Base-by-base conservation (phyloP, 139 green algal species). In the Edaphochlamys debaryana region DNA sequence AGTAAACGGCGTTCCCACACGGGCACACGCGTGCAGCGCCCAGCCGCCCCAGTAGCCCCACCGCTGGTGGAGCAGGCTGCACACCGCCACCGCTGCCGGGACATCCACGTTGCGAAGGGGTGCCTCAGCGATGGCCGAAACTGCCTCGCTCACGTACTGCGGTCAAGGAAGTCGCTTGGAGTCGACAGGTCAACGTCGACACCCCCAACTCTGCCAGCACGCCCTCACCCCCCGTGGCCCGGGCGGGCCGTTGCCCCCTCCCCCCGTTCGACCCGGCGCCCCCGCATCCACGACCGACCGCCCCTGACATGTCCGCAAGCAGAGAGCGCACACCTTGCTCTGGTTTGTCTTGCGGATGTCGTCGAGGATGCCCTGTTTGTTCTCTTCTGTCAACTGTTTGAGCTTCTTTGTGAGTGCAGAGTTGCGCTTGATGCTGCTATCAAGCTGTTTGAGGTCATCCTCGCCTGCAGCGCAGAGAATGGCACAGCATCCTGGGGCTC, bases 381-480 rank as follows among this genome's bases (percentile, higher is more conserved):
- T 91, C 37, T 97, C 94, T 41, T 95, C 91, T 5, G 75, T 92
- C n/a, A 98, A 62, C 60, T 77, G 38, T 30, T 84, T 79, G 42
- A 99, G 89, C 87, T 96, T 97, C 81, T 97, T 97, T 30, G 96
- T 94, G 13, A 99, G 76, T 1, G 94, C 92, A 0, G 89, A 95
- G 88, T 99, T 99, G 54, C 91, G 90, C 87, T 99, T 99, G 48
- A 99, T 93, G 85, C 91, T 96, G 38, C 91, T 94, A 85, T 99
- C 97, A 32, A 96, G 88, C 62, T 79, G 68, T 32, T 91, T 93
- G 4, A 98, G 84, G 63, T 92, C 80, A 3, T 82, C 67, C 29
- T 93, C 90, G n/a, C 69, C 92, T 90, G 85, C 42, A 83, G 79
- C 37, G 8, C 17, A 42, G 13, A 17, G 64, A 13, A 30, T 37